Conservation (phyloP, 2,329 filamentous ascomycete genomes). For the Calonectria pauciramosa region DNA sequence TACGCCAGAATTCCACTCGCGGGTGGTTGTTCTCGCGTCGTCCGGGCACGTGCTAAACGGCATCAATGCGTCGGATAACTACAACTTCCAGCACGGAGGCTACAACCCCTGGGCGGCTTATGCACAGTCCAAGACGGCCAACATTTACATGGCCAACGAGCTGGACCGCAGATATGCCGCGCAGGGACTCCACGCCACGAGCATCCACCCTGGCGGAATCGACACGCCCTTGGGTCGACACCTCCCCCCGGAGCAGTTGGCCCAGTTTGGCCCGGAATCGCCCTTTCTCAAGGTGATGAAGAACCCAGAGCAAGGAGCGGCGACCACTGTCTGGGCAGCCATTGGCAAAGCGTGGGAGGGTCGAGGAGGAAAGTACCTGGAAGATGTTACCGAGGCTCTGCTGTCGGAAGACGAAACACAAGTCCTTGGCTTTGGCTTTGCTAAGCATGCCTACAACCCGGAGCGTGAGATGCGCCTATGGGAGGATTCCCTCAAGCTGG, state of each 20-base stretch:
- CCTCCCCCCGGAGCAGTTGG: not conserved
- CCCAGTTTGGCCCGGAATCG: not conserved
- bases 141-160: constrained; percentile 57
- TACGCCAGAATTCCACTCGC: constrained; percentile 13
- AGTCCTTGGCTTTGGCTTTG: constrained; percentile 7
- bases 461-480: constrained; percentile 33
- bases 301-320: constrained; percentile 37
- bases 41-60: not conserved
- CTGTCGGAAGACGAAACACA: not conserved
- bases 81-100: constrained; percentile 35
- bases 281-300: not conserved
- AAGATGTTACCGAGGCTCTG: constrained; percentile 27
- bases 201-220: constrained; percentile 50
- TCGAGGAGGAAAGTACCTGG: constrained; percentile 34
- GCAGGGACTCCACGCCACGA: constrained; percentile 52
- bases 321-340: constrained; percentile 40
- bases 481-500: constrained; percentile 35
- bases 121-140: constrained; percentile 64
- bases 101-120: constrained; percentile 55
- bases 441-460: constrained; percentile 28
- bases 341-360: constrained; percentile 36
- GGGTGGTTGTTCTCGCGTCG: constrained; percentile 22
- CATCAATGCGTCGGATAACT: constrained; percentile 18
- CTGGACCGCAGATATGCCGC: constrained; percentile 11
- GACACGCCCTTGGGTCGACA: constrained; percentile 22